These are phyloP conservation scores for Cicer yamashitae DNA, from an alignment of 306 rosid species.

Conservation along the genomic window DNA sequence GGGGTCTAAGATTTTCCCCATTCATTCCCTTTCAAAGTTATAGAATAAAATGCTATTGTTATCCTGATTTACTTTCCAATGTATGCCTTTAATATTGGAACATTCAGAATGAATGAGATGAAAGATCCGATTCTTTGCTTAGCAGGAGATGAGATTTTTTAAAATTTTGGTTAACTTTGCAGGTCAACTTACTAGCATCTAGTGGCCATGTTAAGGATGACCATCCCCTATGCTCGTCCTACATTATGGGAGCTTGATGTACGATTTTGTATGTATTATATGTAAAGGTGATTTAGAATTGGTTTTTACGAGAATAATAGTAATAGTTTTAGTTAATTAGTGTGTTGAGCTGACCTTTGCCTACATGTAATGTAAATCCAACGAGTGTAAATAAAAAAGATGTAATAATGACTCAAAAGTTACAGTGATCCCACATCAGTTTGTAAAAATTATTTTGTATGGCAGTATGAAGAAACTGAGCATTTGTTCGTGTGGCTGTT, in stretches of 20 bases:
- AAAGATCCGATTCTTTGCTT: neutral
- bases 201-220: constrained; percentile 50
- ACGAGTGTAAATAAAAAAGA: constrained; percentile 29
- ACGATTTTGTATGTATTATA: constrained; percentile 37
- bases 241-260: constrained; percentile 71
- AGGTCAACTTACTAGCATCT: constrained; percentile 76
- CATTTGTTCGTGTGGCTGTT: neutral
- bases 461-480: constrained; percentile 2
- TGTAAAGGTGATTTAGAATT: neutral
- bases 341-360: constrained; percentile 17
- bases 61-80: constrained; percentile 1
- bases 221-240: constrained; percentile 51
- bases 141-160: neutral
- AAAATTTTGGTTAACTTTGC: constrained; percentile 33
- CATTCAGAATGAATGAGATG: constrained; percentile 32
- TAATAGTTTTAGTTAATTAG: neutral
- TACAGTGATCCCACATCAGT: neutral
- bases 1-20: neutral
- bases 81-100: constrained; percentile 6
- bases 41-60: constrained; percentile 19
- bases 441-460: constrained; percentile 10
- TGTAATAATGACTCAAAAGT: constrained; percentile 11
- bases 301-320: constrained; percentile 5
- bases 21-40: constrained; percentile 1
- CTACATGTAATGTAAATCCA: constrained; percentile 30